Evolutionary conservation across 805 yeast genomes (phyloP).

Genomic region (Nakazawaea populi): DNA sequence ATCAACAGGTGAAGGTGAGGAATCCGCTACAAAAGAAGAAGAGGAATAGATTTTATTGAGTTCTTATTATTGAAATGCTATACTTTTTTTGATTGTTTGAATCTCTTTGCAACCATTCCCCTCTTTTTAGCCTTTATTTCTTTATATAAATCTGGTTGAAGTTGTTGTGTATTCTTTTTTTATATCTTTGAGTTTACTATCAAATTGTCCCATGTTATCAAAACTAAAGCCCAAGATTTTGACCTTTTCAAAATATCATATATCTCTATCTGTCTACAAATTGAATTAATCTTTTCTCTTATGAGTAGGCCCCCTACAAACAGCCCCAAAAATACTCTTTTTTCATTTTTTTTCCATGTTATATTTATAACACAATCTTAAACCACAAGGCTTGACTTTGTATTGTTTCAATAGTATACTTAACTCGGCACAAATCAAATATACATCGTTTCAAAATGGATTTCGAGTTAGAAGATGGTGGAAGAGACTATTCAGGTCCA

Average conservation of each 20-base stretch:
- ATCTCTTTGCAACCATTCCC: constrained; percentile 7
- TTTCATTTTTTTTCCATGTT: too few species aligned
- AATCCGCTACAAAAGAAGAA: constrained; percentile 25
- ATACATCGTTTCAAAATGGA: constrained; percentile 24
- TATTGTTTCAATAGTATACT: too few species aligned
- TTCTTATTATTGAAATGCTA: constrained; percentile 5
- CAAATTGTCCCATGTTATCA: background rate
- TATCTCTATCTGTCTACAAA: background rate
- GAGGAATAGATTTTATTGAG: constrained; percentile 22
- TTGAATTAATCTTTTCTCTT: too few species aligned
- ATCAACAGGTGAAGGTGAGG: constrained; percentile 62
- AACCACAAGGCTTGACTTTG: background rate
- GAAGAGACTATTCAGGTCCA: constrained; percentile 36
- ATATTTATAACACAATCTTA: too few species aligned
- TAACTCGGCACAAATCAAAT: too few species aligned
- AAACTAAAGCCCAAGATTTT: background rate
- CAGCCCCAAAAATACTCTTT: background rate
- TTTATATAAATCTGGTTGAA: constrained; percentile 5
- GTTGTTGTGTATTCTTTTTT: constrained; percentile 8
- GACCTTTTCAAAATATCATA: background rate
- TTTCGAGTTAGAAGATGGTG: constrained; percentile 32
- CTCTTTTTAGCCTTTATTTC: constrained; percentile 9
- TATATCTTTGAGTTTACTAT: constrained; percentile 2
- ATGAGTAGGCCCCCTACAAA: background rate
- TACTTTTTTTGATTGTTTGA: constrained; percentile 14